Evolutionary conservation across 805 yeast genomes (phyloP), one percentile per base, ranked within the genome.

Genomic region (Myxozyma geophila): DNA sequence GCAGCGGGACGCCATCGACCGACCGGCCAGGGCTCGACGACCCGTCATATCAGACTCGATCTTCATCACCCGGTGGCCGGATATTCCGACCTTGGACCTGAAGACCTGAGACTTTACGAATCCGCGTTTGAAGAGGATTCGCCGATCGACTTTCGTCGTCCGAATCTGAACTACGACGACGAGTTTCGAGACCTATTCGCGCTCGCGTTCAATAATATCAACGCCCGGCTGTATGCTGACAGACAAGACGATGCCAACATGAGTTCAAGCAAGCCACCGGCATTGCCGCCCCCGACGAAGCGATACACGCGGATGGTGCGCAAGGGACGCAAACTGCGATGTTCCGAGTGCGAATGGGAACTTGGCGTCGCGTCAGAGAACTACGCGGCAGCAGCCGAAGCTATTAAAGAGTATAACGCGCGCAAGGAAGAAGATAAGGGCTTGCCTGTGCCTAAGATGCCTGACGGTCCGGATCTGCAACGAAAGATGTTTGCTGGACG

Each of bases 401-500:
- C 54, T 7, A 23, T 46, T 15, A 58, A 58, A 21, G 56, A 49
- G 13, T 43, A 58, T 23, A 51, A 28, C 13, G 51, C 23, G 37
- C 39, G 28, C 8, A 19, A 37, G 37, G 54, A 52, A 19, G 48
- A 43, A 13, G 62, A 53, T 13, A 43, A 12, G 19, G 5, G n/a
- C 9, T 23, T n/a, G 37, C 49, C 49, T 15, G 50, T 23, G 35
- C 41, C 50, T n/a, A 19, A 46, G 54, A 60, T 41, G 43, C 48
- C 51, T 15, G 36, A 41, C 17, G 40, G 13, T 2, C 49, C 15
- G 50, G 40, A 47, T 37, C 8, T 44, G n/a, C 60, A 58, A 41
- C 37, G 48, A 8, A 49, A 40, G 46, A 61, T 67, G 39, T 67
- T 66, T 62, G 59, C 56, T 10, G 64, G 61, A 7, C 57, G 49